A percentile compares a stretch with the other conserved stretches of the same genome.
These are phyloP conservation scores for Boletus huronensis DNA, from an alignment of 768 basidiomycete species.

Conservation along the genomic window DNA sequence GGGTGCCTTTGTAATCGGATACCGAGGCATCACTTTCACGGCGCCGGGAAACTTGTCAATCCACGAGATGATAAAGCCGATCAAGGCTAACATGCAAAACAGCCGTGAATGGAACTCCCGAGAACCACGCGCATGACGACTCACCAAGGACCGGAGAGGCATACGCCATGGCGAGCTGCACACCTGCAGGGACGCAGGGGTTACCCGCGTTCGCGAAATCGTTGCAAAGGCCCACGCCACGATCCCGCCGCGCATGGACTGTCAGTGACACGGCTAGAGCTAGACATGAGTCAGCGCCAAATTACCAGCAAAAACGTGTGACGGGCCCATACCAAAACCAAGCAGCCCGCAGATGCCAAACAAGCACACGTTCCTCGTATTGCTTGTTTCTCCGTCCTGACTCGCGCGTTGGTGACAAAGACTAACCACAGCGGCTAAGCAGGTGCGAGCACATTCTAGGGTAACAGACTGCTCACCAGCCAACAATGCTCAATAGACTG, in stretches of 20 bases:
- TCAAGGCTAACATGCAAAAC: conserved; percentile 11
- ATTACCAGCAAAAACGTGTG: background rate
- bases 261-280: conserved; percentile 24
- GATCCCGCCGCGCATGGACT: conserved; percentile 25
- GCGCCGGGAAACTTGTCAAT: conserved; percentile 28
- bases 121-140: background rate
- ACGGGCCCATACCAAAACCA: conserved; percentile 13
- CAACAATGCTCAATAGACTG: conserved; percentile 11
- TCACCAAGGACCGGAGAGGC: conserved; percentile 27
- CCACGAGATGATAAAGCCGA: conserved; percentile 25
- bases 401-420: conserved; percentile 9
- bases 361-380: conserved; percentile 21
- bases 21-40: conserved; percentile 22
- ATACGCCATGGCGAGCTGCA: conserved; percentile 31
- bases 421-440: conserved; percentile 5
- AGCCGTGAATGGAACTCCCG: background rate
- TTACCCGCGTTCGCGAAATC: conserved; percentile 26
- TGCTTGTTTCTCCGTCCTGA: conserved; percentile 19
- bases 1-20: conserved; percentile 30
- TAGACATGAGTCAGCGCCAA: conserved; percentile 5
- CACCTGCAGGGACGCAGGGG: conserved; percentile 21
- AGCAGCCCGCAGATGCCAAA: conserved; percentile 21
- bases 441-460: background rate
- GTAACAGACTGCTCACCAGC: conserved; percentile 15
- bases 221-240: conserved; percentile 21